Evolutionary conservation across 1,284 basidiomycete genomes (phyloP), one percentile per base, ranked within the genome.

Genomic region (Ustilago xerochloae): DNA sequence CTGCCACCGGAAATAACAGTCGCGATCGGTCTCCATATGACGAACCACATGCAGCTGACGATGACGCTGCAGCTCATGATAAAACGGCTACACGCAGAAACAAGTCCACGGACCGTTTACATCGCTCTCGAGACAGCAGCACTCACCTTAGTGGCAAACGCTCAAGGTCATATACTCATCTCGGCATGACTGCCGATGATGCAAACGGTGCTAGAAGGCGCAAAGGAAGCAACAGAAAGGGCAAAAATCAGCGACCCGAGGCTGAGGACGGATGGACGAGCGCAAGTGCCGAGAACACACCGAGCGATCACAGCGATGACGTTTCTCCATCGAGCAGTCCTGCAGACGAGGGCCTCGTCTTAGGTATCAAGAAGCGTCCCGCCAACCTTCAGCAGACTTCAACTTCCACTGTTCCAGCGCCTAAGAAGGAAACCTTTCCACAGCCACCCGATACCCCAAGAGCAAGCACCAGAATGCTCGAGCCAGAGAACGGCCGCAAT

Each of bases 211-310:
- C 51, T 6, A 70, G 63, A 49, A 57, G 63, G 8, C 64, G 71
- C 55, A 74, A 60, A 53, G 51, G 56, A 32, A 38, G 45, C 35
- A 64, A 7, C 52, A 57, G 29, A 36, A 68, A 65, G 49, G 56
- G 49, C 45, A 65, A 65, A 53, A 49, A 29, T 16, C 53, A 54
- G 38, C 45, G 56, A 9, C 16, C 54, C 5, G 64, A 77, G 10
- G 41, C 67, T 13, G 75, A 79, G 15, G 70, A 78, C 20, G 77
- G 77, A 24, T 79, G 77, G 77, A 72, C 74, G 29, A 79, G 77
- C 26, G 65, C 72, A 1, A 71, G 71, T 49, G 67, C 61, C 8
- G 63, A 67, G 18, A 70, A 66, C 33, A 71, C 70, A 0, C 52
- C 75, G 9, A 75, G 66, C 47, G 65, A 63, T 28, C 61, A 54